Conservation (phyloP, 176 grass and related monocot genomes). For the Rhynchospora pubera region DNA sequence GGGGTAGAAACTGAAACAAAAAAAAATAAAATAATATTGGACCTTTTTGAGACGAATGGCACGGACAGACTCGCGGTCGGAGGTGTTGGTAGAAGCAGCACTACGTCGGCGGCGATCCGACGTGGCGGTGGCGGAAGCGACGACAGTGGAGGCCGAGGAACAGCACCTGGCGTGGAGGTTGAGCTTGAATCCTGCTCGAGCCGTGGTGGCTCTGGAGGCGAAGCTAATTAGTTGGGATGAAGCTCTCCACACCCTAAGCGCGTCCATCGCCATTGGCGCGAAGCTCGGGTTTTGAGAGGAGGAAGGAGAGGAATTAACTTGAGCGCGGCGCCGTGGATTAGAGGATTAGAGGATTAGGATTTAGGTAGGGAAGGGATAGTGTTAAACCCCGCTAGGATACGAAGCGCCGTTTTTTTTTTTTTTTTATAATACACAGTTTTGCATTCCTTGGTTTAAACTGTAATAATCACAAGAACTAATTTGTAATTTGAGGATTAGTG, state of each 20-base stretch:
- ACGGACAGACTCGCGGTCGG: conserved; percentile 88
- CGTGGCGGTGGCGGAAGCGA: conserved; percentile 14
- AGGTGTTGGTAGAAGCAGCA: conserved; percentile 52
- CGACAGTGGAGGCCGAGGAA: conserved; percentile 9
- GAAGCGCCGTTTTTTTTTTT: too few species aligned
- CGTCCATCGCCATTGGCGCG: conserved; percentile 40
- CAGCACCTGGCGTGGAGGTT: conserved; percentile 24
- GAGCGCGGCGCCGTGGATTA: not conserved
- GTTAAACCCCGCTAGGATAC: not conserved
- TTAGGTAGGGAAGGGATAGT: not conserved
- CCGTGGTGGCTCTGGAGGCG: conserved; percentile 18
- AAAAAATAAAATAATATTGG: not conserved
- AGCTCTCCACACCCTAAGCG: conserved; percentile 62
- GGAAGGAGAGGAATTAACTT: not conserved
- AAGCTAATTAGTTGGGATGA: conserved; percentile 59
- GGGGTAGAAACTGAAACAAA: not conserved
- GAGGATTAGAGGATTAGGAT: not conserved
- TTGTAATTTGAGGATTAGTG: too few species aligned
- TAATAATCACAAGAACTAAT: too few species aligned
- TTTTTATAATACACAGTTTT: too few species aligned
- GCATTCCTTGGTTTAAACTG: too few species aligned
- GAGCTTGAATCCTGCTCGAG: conserved; percentile 15
- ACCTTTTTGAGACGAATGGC: conserved; percentile 90
- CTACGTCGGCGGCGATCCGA: conserved; percentile 48
- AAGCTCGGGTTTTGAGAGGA: not conserved